Evolutionary conservation across 768 basidiomycete genomes (phyloP), one percentile per base, ranked within the genome.

Genomic region (Hemileccinum rubropunctum): DNA sequence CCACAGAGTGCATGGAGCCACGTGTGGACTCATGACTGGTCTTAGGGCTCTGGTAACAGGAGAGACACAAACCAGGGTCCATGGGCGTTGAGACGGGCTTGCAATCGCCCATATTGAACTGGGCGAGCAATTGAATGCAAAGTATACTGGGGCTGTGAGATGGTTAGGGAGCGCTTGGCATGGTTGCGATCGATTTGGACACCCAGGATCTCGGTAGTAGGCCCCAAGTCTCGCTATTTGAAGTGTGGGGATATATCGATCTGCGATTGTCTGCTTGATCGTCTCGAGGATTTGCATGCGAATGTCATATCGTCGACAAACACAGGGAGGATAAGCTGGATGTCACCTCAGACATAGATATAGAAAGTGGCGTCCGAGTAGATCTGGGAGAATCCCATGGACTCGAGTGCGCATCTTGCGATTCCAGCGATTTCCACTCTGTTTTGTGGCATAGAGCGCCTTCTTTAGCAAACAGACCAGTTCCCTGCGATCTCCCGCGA

Each of bases 401-500:
- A 37, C 9, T 36, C 26, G 4, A 67, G 51, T 7, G 20, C 56
- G 27, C 34, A 68, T 53, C 37, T 61, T 62, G 45, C 50, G 14
- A 50, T 71, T 54, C 69, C 70, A 72, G 44, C 33, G 44, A 17
- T 61, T 58, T 9, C 66, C 63, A 7, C 61, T 60, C 46, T 71
- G 68, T 42, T 67, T 65, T 13, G 70, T 66, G 15, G 71, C 65
- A 58, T 73, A 73, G 34, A 72, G 48, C 3, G 57, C 43, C 49
- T 69, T 68, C 38, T 39, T 15, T 4, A 39, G 38, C 20, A 39
- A 39, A 14, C 38, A 39, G 20, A 39, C 38, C 6, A 9, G 7
- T 23, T 39, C 21, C 23, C 23, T 23, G 23, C 6, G 23, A 23
- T 23, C 23, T 23, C 23, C 23, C 23, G 3, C 23, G 3, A 23